Conservation (phyloP, 129 eudicot genomes). For the sunflower (Helianthus annuus) region DNA sequence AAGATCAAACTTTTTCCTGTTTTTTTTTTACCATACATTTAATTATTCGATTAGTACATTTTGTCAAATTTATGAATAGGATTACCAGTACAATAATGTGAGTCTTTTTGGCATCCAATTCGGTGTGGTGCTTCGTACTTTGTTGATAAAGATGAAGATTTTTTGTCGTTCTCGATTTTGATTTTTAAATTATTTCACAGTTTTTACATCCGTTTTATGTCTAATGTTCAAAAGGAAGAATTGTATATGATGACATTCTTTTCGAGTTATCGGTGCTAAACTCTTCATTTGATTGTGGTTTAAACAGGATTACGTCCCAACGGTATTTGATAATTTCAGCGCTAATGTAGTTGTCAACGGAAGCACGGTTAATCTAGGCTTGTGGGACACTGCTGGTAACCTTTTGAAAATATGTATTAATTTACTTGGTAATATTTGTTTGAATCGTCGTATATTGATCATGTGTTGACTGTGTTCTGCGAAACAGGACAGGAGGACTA, state of each 20-base stretch:
- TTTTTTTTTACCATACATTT: neutral
- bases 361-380: slow-evolving; percentile 84
- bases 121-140: neutral
- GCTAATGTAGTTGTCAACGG: slow-evolving; percentile 99
- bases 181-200: neutral
- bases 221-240: too few species aligned
- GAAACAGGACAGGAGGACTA: slow-evolving; percentile 98
- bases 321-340: slow-evolving; percentile 98
- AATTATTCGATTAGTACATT: neutral
- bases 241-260: neutral
- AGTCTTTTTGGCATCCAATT: neutral
- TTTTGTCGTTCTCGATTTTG: neutral
- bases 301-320: slow-evolving; percentile 97
- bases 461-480: slow-evolving; percentile 10
- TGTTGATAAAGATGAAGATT: slow-evolving; percentile 6
- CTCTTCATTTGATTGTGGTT: slow-evolving; percentile 8
- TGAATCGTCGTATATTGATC: neutral
- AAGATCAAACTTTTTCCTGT: neutral
- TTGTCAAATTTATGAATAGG: neutral
- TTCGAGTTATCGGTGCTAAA: slow-evolving; percentile 15
- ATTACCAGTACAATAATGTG: neutral
- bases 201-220: too few species aligned
- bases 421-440: neutral
- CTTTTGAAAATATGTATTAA: slow-evolving; percentile 10
- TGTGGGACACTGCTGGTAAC: slow-evolving; percentile 99